Conservation (phyloP, 1,284 basidiomycete species). For the Retiboletus flavoniger region DNA sequence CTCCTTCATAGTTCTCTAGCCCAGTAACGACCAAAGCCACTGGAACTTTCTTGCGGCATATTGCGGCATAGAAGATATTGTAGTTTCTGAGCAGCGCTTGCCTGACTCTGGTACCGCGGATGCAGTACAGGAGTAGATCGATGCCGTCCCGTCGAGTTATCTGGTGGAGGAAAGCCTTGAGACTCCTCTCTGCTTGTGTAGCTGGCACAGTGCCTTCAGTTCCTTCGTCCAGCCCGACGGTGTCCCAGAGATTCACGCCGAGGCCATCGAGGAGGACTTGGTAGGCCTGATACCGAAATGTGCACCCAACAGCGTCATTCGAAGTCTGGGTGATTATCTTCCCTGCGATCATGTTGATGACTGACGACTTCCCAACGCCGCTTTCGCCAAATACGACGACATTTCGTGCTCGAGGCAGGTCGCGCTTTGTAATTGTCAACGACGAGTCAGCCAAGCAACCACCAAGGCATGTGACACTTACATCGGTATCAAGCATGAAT, state of each 20-base stretch:
- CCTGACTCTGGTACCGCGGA: constrained; percentile 34
- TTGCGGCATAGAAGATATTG: constrained; percentile 30
- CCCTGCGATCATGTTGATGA: constrained; percentile 33
- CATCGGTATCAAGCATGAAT: constrained; percentile 9
- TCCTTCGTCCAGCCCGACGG: constrained; percentile 31
- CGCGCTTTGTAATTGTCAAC: constrained; percentile 12
- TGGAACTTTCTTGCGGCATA: constrained; percentile 32
- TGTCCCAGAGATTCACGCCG: constrained; percentile 32
- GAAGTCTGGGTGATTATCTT: constrained; percentile 24
- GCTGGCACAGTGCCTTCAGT: constrained; percentile 25
- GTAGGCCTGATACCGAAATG: constrained; percentile 23
- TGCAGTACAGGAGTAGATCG: constrained; percentile 35
- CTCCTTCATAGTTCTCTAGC: constrained; percentile 34
- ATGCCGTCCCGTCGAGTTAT: constrained; percentile 28
- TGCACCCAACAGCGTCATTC: constrained; percentile 28
- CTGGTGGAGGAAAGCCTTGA: constrained; percentile 29
- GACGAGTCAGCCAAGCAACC: neutral
- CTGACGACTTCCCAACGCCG: constrained; percentile 34
- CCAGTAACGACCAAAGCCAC: constrained; percentile 35
- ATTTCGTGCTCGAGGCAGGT: constrained; percentile 19
- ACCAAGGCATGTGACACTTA: constrained; percentile 7
- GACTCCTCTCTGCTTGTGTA: constrained; percentile 20
- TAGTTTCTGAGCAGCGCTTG: constrained; percentile 30
- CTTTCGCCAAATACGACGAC: constrained; percentile 32
- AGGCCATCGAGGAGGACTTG: constrained; percentile 16